phyloP scores from a whole-genome alignment of 306 rosid species.

The Glycyrrhiza uralensis region DNA sequence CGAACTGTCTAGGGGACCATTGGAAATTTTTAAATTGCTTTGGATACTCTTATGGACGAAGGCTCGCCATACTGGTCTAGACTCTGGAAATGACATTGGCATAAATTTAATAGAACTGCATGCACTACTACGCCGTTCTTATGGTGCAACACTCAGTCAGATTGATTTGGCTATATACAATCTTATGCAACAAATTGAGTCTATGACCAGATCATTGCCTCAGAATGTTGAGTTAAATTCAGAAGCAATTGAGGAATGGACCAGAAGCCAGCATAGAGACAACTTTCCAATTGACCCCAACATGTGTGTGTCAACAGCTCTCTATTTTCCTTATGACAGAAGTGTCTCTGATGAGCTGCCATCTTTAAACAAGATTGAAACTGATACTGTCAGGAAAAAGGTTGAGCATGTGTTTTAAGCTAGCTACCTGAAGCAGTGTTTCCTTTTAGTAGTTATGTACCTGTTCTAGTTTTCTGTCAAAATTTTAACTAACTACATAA shows the following conservation, averaged over 20 bases:
- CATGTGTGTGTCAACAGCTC: constrained; percentile 68
- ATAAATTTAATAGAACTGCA: constrained; percentile 61
- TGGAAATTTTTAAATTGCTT: constrained; percentile 72
- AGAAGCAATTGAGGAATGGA: constrained; percentile 55
- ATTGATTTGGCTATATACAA: constrained; percentile 63
- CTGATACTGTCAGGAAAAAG: constrained; percentile 28
- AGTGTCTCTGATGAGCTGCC: constrained; percentile 43
- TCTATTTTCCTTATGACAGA: constrained; percentile 67
- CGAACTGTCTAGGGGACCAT: constrained; percentile 35
- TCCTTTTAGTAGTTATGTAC: constrained; percentile 19
- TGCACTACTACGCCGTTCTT: constrained; percentile 60
- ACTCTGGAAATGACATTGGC: constrained; percentile 41
- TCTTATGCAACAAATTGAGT: constrained; percentile 64
- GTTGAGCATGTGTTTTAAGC: constrained; percentile 31
- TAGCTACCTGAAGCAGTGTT: neutral
- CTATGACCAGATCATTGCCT: constrained; percentile 36
- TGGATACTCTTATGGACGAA: constrained; percentile 40
- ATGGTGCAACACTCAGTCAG: constrained; percentile 62
- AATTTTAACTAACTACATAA: constrained; percentile 28
- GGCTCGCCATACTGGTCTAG: constrained; percentile 37
- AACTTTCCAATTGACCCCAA: constrained; percentile 69
- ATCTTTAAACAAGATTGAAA: constrained; percentile 31
- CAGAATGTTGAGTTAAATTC: constrained; percentile 40
- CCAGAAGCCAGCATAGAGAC: constrained; percentile 61
- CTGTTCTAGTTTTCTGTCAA: constrained; percentile 13